Conservation (phyloP, 2,329 filamentous ascomycete genomes). For the Colletotrichum sojae region DNA sequence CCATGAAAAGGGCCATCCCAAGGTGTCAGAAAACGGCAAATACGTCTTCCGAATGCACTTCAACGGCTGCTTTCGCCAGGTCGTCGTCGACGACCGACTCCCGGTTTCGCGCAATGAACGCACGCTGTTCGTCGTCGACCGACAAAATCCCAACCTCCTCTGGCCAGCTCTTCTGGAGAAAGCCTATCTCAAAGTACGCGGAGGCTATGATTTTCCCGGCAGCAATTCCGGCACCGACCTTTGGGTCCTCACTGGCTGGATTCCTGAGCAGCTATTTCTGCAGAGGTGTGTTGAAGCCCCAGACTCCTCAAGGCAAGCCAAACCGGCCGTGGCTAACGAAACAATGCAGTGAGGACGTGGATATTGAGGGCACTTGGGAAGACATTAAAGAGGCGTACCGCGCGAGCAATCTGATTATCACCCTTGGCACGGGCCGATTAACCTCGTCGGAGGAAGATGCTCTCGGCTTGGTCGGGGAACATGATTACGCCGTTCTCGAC, state of each 20-base stretch:
- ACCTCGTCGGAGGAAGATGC: slow-evolving; percentile 82
- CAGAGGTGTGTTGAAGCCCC: slow-evolving; percentile 69
- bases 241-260: slow-evolving; percentile 94
- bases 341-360: slow-evolving; percentile 77
- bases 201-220: slow-evolving; percentile 97
- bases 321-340: slow-evolving; percentile 11
- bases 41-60: slow-evolving; percentile 96
- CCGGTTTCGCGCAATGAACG: slow-evolving; percentile 82
- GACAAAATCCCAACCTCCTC: slow-evolving; percentile 83
- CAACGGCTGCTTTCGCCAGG: slow-evolving; percentile 91
- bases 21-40: slow-evolving; percentile 83
- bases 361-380: slow-evolving; percentile 82
- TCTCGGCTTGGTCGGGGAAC: slow-evolving; percentile 87
- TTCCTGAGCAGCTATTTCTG: slow-evolving; percentile 94
- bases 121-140: slow-evolving; percentile 88
- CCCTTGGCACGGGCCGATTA: slow-evolving; percentile 89
- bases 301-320: not conserved
- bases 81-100: slow-evolving; percentile 90
- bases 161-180: slow-evolving; percentile 97
- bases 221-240: slow-evolving; percentile 97
- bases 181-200: slow-evolving; percentile 94
- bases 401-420: slow-evolving; percentile 86
- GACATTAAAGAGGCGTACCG: slow-evolving; percentile 82
- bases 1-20: slow-evolving; percentile 67
- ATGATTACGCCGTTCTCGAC: slow-evolving; percentile 93